Evolutionary conservation across 1,284 basidiomycete genomes (phyloP).

Genomic region (Malassezia dermatis): DNA sequence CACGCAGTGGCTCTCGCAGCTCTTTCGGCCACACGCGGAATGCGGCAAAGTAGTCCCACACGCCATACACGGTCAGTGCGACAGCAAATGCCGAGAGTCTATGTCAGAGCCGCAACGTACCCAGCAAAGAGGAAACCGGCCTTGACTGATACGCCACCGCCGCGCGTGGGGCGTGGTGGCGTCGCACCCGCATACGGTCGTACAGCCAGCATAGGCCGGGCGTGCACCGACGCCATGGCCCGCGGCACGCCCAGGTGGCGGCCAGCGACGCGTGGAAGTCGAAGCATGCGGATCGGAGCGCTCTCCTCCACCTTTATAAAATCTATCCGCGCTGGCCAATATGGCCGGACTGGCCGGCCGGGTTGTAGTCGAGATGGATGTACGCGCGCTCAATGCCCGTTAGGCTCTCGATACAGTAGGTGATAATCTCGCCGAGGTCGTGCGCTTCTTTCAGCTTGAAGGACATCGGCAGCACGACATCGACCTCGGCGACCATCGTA

Average conservation of each 20-base stretch:
- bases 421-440: slow-evolving; percentile 41
- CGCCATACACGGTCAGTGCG: slow-evolving; percentile 36
- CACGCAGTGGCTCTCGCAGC: slow-evolving; percentile 40
- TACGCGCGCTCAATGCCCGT: slow-evolving; percentile 33
- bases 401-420: slow-evolving; percentile 39
- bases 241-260: background rate
- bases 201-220: background rate
- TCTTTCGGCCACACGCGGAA: slow-evolving; percentile 45
- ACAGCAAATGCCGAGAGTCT: slow-evolving; percentile 34
- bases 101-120: slow-evolving; percentile 6
- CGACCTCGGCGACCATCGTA: slow-evolving; percentile 42
- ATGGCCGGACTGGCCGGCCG: slow-evolving; percentile 35
- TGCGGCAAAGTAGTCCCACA: slow-evolving; percentile 38
- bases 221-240: too few relatives aligned
- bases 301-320: background rate
- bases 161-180: background rate
- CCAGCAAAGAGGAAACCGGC: slow-evolving; percentile 10
- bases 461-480: slow-evolving; percentile 36
- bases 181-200: background rate
- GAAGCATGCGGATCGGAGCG: background rate
- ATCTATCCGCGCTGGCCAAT: slow-evolving; percentile 29
- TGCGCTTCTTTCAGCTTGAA: slow-evolving; percentile 43
- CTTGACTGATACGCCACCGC: slow-evolving; percentile 1
- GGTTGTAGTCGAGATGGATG: slow-evolving; percentile 42
- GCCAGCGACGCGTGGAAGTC: background rate